Evolutionary conservation across 2,329 filamentous ascomycete genomes (phyloP), one percentile per base, ranked within the genome.

Genomic region (Madurella fahalii): DNA sequence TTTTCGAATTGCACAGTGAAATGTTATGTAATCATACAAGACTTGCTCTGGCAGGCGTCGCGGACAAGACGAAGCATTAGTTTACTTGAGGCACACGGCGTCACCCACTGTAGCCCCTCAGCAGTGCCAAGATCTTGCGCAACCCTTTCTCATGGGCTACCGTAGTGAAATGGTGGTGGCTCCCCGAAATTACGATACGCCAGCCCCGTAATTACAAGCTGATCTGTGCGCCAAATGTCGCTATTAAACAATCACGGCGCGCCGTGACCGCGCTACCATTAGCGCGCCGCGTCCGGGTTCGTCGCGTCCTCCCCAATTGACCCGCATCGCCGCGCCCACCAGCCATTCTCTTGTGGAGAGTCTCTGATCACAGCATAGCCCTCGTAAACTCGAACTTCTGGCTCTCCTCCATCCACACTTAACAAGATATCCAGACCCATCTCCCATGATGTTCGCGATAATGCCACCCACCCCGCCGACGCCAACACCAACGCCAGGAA

Each of bases 391-490:
- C 18, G 20, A 20, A 18, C 44, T n/a, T 49, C 8, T 17, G 16
- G 16, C 44, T 25, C 25, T n/a, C 42, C 49, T 37, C 18, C 31
- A 12, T n/a, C 44, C 2, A 2, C 32, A 9, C 50, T 50, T 12
- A 49, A 4, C 25, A n/a, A 20, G 8, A n/a, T 13, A 40, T 9
- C 17, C 8, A n/a, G 8, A 18, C 25, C 17, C 39, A 30, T n/a
- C 8, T 11, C 8, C 5, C 25, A 47, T 39, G 32, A 61, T 61
- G 59, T 69, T 71, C 60, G 64, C 64, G 56, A 64, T 63, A 50
- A 71, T 69, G 67, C 64, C 56, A 31, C 49, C 45, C 15, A 55
- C 66, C 40, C 63, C 72, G n/a, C 73, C 77, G 16, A 69, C 46
- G 15, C 40, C 40, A 34, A 39, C 18, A 5, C 20, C 73, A 47